These are phyloP conservation scores for Coemansia sp. DNA, from an alignment of 192 early-diverging fungal genomes.

Conservation along the genomic window DNA sequence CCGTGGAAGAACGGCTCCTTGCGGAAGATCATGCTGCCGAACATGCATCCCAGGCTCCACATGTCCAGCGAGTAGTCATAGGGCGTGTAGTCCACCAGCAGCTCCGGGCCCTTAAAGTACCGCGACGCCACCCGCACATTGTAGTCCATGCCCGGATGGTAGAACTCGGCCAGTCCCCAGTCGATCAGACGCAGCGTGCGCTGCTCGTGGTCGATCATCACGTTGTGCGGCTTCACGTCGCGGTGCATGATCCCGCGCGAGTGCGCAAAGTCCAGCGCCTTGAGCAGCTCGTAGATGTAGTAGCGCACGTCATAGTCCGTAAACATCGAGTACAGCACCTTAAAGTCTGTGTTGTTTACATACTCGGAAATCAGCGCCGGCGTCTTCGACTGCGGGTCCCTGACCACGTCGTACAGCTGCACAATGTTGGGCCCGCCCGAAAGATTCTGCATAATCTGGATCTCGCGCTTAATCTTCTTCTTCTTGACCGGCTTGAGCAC, in stretches of 20 bases:
- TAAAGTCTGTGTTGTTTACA: conserved; percentile 98
- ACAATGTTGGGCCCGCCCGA: conserved; percentile 93
- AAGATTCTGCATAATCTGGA: conserved; percentile 98
- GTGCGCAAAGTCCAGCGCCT: conserved; percentile 97
- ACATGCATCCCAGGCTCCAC: conserved; percentile 99
- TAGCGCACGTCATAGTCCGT: conserved; percentile 93
- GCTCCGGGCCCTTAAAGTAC: conserved; percentile 99
- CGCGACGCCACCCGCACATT: conserved; percentile 98
- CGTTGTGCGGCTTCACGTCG: conserved; percentile 99
- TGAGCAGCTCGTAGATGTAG: conserved; percentile 96
- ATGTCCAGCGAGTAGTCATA: conserved; percentile 99
- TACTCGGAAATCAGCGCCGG: conserved; percentile 96
- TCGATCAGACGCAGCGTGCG: conserved; percentile 93
- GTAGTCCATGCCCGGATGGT: conserved; percentile 95
- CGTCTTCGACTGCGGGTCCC: conserved; percentile 95
- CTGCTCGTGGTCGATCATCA: conserved; percentile 99
- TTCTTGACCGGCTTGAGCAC: conserved; percentile 99
- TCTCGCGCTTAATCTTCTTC: conserved; percentile 99
- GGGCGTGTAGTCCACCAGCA: conserved; percentile 96
- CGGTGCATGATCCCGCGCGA: conserved; percentile 99
- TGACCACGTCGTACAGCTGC: conserved; percentile 87
- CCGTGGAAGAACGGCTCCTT: conserved; percentile 99
- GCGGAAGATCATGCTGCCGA: conserved; percentile 99
- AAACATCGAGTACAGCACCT: conserved; percentile 91
- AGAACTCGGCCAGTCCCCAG: conserved; percentile 99